Evolutionary conservation across 257 asterid genomes (phyloP).

Genomic region (Penstemon davidsonii): DNA sequence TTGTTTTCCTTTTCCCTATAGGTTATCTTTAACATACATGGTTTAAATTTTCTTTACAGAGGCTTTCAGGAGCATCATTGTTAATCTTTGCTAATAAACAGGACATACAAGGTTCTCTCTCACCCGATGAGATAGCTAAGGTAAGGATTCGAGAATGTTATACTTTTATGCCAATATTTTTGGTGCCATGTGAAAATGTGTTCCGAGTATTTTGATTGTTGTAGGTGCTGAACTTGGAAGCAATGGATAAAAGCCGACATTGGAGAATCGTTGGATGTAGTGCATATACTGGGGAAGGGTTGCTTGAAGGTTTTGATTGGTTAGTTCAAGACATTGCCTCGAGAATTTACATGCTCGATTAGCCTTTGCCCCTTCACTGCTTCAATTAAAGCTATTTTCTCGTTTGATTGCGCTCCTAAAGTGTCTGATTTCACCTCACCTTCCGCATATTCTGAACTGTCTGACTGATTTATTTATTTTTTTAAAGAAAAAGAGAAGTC

Average conservation of each 20-base stretch:
- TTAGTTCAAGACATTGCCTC: constrained; percentile 94
- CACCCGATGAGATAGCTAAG: constrained; percentile 86
- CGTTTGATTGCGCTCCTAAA: neutral
- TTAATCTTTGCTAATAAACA: constrained; percentile 95
- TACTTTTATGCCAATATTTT: neutral
- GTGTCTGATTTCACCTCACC: neutral
- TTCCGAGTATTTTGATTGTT: constrained; percentile 14
- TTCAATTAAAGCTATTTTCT: neutral
- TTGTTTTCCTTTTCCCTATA: neutral
- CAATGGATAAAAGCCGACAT: constrained; percentile 89
- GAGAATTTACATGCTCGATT: constrained; percentile 86
- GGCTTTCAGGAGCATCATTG: constrained; percentile 90
- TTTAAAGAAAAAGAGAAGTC: no score
- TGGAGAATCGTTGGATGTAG: constrained; percentile 96
- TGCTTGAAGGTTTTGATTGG: constrained; percentile 93
- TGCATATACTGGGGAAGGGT: constrained; percentile 86
- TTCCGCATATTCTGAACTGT: no score
- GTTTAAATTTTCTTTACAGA: constrained; percentile 41
- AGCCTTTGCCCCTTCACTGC: constrained; percentile 13
- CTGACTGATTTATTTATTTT: no score
- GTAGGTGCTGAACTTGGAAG: constrained; percentile 80
- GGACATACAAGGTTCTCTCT: constrained; percentile 87
- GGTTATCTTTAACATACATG: neutral
- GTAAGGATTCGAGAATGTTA: constrained; percentile 38
- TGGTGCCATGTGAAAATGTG: neutral